These are phyloP conservation scores for Cladosporium sp. DNA, from an alignment of 2,329 filamentous ascomycete species.

Conservation along the genomic window DNA sequence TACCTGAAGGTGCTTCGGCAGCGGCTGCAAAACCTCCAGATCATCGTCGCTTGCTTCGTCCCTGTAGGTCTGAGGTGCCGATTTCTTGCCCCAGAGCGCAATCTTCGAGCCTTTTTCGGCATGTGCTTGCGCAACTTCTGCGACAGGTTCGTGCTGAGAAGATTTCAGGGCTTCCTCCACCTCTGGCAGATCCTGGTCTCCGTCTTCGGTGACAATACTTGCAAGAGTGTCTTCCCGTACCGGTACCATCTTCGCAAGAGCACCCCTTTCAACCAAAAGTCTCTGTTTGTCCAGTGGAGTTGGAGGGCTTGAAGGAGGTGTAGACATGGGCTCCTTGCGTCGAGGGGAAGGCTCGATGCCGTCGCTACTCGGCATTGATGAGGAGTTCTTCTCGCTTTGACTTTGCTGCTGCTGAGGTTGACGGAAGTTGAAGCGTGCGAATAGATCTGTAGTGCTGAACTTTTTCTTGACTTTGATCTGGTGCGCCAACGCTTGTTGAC, in stretches of 20 bases:
- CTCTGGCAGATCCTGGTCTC: slow-evolving; percentile 30
- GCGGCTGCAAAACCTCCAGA: slow-evolving; percentile 61
- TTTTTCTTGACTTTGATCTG: slow-evolving; percentile 86
- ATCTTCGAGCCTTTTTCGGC: slow-evolving; percentile 29
- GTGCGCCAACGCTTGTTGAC: slow-evolving; percentile 88
- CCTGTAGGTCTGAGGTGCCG: slow-evolving; percentile 43
- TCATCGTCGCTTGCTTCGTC: slow-evolving; percentile 46
- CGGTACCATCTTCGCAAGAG: slow-evolving; percentile 34
- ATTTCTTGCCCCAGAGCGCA: slow-evolving; percentile 38
- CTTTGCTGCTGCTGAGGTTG: slow-evolving; percentile 8
- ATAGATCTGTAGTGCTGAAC: slow-evolving; percentile 77
- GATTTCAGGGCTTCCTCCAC: slow-evolving; percentile 32
- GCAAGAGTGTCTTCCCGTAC: slow-evolving; percentile 34
- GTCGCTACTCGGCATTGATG: slow-evolving; percentile 35
- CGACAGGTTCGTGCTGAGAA: slow-evolving; percentile 24
- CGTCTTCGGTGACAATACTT: slow-evolving; percentile 26
- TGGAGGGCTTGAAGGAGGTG: slow-evolving; percentile 48
- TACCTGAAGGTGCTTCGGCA: slow-evolving; percentile 30
- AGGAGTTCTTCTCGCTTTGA: slow-evolving; percentile 25
- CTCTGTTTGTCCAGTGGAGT: slow-evolving; percentile 39
- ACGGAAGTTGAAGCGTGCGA: slow-evolving; percentile 76
- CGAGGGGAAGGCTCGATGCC: slow-evolving; percentile 23
- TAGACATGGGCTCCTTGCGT: slow-evolving; percentile 30
- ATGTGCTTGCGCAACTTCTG: neutral
- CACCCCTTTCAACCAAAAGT: slow-evolving; percentile 35